A percentile compares a stretch with the other conserved stretches of the same genome.
Conservation (phyloP, 2,329 filamentous ascomycete genomes). For the Aspergillus calidoustus region DNA sequence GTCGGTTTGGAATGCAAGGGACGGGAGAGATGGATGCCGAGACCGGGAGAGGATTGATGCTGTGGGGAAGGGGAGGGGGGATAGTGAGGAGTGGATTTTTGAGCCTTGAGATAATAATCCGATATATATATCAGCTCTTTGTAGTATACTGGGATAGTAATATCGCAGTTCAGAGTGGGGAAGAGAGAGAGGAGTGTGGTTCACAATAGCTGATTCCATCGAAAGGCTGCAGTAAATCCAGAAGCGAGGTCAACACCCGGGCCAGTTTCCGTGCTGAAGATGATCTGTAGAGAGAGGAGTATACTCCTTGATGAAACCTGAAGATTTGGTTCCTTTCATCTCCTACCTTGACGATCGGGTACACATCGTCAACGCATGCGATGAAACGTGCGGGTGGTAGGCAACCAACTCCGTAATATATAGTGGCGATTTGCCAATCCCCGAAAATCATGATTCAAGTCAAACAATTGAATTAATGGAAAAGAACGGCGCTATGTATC, state of each 20-base stretch:
- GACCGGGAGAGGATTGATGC: background rate
- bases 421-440: background rate
- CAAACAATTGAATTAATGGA: slow-evolving; percentile 21
- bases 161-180: background rate
- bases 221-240: too few species aligned
- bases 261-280: too few species aligned
- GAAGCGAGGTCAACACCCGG: too few species aligned
- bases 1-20: background rate
- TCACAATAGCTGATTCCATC: too few species aligned
- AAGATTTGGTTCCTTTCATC: too few species aligned
- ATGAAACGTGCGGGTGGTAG: too few species aligned
- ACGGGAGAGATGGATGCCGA: background rate
- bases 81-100: slow-evolving; percentile 16
- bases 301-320: too few species aligned
- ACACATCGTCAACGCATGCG: too few species aligned
- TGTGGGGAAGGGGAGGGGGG: background rate
- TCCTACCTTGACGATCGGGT: too few species aligned
- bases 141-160: background rate
- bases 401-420: background rate
- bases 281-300: too few species aligned
- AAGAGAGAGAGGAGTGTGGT: too few species aligned
- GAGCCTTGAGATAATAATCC: slow-evolving; percentile 3
- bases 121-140: too few species aligned
- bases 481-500: slow-evolving; percentile 31
- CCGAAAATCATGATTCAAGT: background rate